Conservation (phyloP, 352 stramenopile species). For the Pythium scleroteichum region DNA sequence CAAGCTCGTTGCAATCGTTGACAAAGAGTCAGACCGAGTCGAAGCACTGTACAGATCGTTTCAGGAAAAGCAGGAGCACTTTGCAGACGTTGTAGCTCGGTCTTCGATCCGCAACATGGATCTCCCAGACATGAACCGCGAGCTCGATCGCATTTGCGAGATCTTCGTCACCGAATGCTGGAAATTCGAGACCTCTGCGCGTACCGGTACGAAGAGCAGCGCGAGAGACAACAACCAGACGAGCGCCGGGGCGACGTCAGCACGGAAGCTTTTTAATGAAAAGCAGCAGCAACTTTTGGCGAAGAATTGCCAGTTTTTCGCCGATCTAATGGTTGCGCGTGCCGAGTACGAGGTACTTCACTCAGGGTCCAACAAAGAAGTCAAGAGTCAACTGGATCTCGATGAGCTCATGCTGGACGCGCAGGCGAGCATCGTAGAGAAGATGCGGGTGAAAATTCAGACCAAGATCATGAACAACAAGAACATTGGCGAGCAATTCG, state of each 20-base stretch:
- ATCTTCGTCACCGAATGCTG: conserved; percentile 83
- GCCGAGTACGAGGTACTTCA: conserved; percentile 80
- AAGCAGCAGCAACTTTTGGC: conserved; percentile 76
- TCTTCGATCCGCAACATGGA: conserved; percentile 86
- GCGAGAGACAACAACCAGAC: conserved; percentile 53
- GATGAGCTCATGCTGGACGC: conserved; percentile 65
- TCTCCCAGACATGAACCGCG: conserved; percentile 71
- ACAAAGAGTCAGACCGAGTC: conserved; percentile 81
- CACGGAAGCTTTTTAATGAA: conserved; percentile 79
- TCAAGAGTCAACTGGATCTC: conserved; percentile 28
- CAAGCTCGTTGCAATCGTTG: conserved; percentile 67
- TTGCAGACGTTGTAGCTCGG: conserved; percentile 70
- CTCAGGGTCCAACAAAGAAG: conserved; percentile 64
- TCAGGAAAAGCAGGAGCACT: conserved; percentile 81
- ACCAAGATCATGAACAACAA: conserved; percentile 91
- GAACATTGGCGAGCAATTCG: conserved; percentile 87
- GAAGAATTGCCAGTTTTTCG: conserved; percentile 82
- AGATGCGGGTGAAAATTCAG: conserved; percentile 71
- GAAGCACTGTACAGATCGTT: conserved; percentile 81
- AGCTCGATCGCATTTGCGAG: conserved; percentile 79
- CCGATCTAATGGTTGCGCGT: conserved; percentile 70
- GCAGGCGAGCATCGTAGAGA: conserved; percentile 64
- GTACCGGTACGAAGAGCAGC: conserved; percentile 52
- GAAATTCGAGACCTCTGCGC: conserved; percentile 85
- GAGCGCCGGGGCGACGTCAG: conserved; percentile 2